phyloP scores from a whole-genome alignment of 345 rosid species.

The Populus pruinosa region DNA sequence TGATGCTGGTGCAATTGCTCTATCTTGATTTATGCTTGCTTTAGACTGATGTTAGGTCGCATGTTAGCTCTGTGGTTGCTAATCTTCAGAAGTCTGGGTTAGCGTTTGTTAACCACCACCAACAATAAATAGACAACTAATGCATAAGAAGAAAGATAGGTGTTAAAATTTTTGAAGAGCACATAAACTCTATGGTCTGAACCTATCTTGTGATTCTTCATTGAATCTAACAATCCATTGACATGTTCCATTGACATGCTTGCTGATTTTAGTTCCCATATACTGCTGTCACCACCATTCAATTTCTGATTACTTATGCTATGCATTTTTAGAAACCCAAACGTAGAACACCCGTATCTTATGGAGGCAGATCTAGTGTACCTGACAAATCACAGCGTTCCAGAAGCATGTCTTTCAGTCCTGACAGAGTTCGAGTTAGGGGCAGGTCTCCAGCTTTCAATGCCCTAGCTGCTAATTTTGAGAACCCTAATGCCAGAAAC shows the following conservation, averaged over 20 bases:
- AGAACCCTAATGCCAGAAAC: constrained; percentile 71
- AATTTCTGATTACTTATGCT: constrained; percentile 1
- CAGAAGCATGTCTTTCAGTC: constrained; percentile 94
- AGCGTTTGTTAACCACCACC: not conserved
- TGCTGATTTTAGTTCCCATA: not conserved
- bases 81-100: not conserved
- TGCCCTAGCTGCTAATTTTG: constrained; percentile 93
- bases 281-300: not conserved
- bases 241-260: not conserved
- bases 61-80: not conserved
- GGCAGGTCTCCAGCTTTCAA: constrained; percentile 99
- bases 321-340: constrained; percentile 71
- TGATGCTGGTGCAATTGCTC: not conserved
- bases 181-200: not conserved
- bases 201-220: not conserved
- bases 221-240: not conserved
- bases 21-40: not conserved
- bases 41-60: not conserved
- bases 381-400: constrained; percentile 95
- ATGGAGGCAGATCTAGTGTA: constrained; percentile 81
- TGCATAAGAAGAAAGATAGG: not conserved
- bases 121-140: not conserved
- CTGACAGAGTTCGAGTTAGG: constrained; percentile 93
- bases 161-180: not conserved
- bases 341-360: constrained; percentile 69